Evolutionary conservation across 129 eudicot genomes (phyloP).

Genomic region (Flaveria robusta): DNA sequence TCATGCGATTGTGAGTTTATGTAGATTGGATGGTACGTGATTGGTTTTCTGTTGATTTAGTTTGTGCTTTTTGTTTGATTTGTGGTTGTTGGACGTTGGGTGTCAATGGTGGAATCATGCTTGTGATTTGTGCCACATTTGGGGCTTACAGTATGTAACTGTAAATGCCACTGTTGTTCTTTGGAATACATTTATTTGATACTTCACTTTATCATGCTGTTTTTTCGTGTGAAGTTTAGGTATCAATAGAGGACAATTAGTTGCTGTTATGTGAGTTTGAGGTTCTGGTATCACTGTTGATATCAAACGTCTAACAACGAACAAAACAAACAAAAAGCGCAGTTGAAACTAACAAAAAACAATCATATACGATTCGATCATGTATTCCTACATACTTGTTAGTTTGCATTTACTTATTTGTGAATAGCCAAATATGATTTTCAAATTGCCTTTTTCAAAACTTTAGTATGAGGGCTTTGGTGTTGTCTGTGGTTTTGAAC

Average conservation of each 20-base stretch:
- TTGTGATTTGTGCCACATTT: too few species aligned
- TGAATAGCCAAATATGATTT: not conserved
- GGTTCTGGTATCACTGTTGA: not conserved
- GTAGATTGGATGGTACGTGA: not conserved
- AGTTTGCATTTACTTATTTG: not conserved
- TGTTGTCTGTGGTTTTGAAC: not conserved
- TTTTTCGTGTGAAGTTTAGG: not conserved
- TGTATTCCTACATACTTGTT: too few species aligned
- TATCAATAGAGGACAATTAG: not conserved
- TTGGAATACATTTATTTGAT: too few species aligned
- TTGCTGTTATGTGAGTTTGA: not conserved
- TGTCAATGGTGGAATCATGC: too few species aligned
- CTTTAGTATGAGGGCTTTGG: not conserved
- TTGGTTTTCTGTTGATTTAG: not conserved
- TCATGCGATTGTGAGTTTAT: not conserved
- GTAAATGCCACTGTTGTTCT: too few species aligned
- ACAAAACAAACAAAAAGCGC: too few species aligned
- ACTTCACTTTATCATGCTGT: not conserved
- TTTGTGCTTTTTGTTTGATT: too few species aligned
- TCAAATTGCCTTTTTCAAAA: not conserved
- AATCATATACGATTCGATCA: too few species aligned
- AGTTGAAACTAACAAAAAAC: too few species aligned
- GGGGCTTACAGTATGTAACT: too few species aligned
- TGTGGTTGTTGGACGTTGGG: too few species aligned
- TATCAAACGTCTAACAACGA: too few species aligned